A percentile compares a stretch with the other conserved stretches of the same genome.
These are phyloP conservation scores for Pleodorina starrii DNA, from an alignment of 139 green algal species.

Conservation along the genomic window DNA sequence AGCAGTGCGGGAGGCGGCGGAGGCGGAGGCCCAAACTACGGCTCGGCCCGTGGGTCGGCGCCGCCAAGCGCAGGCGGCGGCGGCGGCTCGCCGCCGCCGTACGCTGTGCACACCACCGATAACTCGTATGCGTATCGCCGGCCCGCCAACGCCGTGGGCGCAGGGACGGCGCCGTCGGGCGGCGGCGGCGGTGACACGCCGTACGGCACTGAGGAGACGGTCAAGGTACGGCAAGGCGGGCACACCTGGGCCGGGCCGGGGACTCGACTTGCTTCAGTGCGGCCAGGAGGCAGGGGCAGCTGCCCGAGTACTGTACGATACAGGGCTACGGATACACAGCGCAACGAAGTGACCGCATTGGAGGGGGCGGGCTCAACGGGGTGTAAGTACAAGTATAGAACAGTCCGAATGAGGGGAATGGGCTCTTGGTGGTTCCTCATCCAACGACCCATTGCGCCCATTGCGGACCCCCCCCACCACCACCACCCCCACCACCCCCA, in stretches of 20 bases:
- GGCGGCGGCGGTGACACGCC: not conserved
- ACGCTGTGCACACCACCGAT: conserved; percentile 15
- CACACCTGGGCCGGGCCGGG: too few species aligned
- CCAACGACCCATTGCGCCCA: not conserved
- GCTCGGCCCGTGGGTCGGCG: not conserved
- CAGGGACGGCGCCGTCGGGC: not conserved
- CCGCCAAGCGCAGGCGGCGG: not conserved
- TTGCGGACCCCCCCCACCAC: not conserved
- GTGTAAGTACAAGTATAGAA: too few species aligned
- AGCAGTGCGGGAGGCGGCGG: too few species aligned
- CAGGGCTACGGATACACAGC: too few species aligned
- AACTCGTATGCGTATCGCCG: conserved; percentile 24
- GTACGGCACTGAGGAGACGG: conserved; percentile 14
- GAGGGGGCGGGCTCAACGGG: too few species aligned
- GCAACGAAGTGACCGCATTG: too few species aligned
- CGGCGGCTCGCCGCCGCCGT: conserved; percentile 6
- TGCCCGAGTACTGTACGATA: too few species aligned
- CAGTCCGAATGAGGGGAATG: too few species aligned
- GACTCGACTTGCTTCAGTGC: too few species aligned
- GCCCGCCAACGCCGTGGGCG: conserved; percentile 1
- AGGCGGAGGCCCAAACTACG: not conserved
- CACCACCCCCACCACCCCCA: not conserved
- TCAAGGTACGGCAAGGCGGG: not conserved
- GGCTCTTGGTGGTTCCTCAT: too few species aligned
- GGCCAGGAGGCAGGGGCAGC: too few species aligned